phyloP scores from a whole-genome alignment of 306 rosid genomes.

The Prunus mongolica region DNA sequence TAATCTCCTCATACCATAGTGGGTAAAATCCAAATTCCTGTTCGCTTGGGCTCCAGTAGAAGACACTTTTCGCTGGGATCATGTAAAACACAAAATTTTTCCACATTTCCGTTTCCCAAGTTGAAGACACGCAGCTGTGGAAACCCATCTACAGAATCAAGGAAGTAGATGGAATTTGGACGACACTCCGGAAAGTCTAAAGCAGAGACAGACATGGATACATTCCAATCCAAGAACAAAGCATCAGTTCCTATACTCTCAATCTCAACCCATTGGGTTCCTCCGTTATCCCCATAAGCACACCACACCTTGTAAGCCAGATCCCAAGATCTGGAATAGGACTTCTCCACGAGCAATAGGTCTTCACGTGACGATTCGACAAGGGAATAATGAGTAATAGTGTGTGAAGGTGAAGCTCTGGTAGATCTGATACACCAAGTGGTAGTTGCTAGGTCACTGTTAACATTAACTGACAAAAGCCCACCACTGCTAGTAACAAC shows the following conservation, averaged over 20 bases:
- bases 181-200: conserved; percentile 7
- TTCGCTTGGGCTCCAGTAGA: conserved; percentile 1
- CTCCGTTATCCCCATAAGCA: too few relatives aligned
- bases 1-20: background rate
- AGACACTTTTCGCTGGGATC: background rate
- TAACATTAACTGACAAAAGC: too few relatives aligned
- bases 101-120: background rate
- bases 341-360: background rate
- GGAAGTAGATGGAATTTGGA: background rate
- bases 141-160: background rate
- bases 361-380: background rate
- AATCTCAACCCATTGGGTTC: background rate
- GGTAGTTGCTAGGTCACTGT: background rate
- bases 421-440: too few relatives aligned
- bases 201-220: background rate
- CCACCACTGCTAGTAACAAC: too few relatives aligned
- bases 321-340: background rate
- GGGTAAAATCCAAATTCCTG: conserved; percentile 13
- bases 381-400: background rate
- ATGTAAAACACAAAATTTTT: background rate
- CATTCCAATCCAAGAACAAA: background rate
- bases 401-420: too few relatives aligned
- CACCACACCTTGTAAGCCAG: background rate
- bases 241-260: background rate
- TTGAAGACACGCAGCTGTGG: background rate